Conservation (phyloP, 306 rosid species). For the Medicago arabica region DNA sequence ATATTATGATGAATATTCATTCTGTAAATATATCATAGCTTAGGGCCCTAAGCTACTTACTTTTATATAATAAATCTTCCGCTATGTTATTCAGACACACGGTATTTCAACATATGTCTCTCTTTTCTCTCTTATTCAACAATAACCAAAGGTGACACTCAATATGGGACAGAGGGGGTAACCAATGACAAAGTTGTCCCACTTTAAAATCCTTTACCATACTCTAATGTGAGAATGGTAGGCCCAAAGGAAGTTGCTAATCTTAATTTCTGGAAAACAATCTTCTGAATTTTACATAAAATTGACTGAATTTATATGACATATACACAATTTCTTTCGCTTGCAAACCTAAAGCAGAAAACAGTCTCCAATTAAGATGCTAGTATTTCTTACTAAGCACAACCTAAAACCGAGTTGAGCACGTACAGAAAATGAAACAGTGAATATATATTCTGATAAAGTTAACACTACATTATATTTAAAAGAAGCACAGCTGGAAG, state of each 20-base stretch:
- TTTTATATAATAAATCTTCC: too few species aligned
- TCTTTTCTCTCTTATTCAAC: too few species aligned
- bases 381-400: conserved; percentile 19
- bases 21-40: too few species aligned
- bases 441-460: background rate
- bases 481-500: conserved; percentile 26
- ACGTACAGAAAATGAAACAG: conserved; percentile 13
- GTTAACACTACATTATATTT: conserved; percentile 23
- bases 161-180: background rate
- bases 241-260: conserved; percentile 24
- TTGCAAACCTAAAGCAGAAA: conserved; percentile 14
- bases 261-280: background rate
- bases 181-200: conserved; percentile 6
- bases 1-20: too few species aligned
- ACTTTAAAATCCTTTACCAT: conserved; percentile 9
- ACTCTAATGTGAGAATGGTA: conserved; percentile 20
- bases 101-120: too few species aligned
- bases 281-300: conserved; percentile 9
- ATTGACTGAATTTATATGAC: conserved; percentile 13
- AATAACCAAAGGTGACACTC: background rate
- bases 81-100: too few species aligned
- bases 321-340: conserved; percentile 24
- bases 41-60: too few species aligned
- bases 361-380: conserved; percentile 29
- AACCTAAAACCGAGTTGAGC: conserved; percentile 34